Evolutionary conservation across 2,329 filamentous ascomycete species (phyloP), one percentile per base, ranked within the genome.

Genomic region (Fusarium palustre): DNA sequence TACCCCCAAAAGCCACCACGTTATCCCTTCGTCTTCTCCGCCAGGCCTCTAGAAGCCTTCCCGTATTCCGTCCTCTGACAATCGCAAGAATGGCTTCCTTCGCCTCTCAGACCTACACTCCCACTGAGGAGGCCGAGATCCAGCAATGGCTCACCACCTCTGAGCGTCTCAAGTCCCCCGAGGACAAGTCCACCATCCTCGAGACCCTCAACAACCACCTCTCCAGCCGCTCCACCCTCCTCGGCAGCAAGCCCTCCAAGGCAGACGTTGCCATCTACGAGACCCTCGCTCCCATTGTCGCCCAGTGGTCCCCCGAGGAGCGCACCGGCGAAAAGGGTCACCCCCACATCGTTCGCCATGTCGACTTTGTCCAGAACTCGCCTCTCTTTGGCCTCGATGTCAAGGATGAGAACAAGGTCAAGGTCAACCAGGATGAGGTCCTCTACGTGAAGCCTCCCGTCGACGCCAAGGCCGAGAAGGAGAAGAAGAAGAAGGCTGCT

Each of bases 321-420:
- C 89, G 92, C 77, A 97, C 95, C 24, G 95, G 95, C 67, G 90
- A 97, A 83, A 87, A 93, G 69, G 95, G 95, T 66, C 91, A 91
- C 80, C 94, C 97, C 68, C 90, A 98, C 82, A 92, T 98, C 71
- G 92, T 97, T 60, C 92, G 95, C 71, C 92, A 93, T 79, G 81
- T 97, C 76, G 95, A 97, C 83, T 97, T 97, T 78, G 92, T 98
- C 69, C 95, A 98, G 85, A 97, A 97, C 83, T 91, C 92, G 47
- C 84, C 90, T 46, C 86, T 97, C 67, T 91, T 90, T 69, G 90
- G 86, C 20, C 85, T 97, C 64, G 86, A 87, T 66, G 82, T 97
- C 70, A 84, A 86, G 65, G 88, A 91, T 16, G 85, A 82, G 55
- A 89, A 96, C 77, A 97, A 96, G 85, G 82, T 97, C 75, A 82